Conservation (phyloP, 2,329 filamentous ascomycete genomes). For the Blastomyces parvus region DNA sequence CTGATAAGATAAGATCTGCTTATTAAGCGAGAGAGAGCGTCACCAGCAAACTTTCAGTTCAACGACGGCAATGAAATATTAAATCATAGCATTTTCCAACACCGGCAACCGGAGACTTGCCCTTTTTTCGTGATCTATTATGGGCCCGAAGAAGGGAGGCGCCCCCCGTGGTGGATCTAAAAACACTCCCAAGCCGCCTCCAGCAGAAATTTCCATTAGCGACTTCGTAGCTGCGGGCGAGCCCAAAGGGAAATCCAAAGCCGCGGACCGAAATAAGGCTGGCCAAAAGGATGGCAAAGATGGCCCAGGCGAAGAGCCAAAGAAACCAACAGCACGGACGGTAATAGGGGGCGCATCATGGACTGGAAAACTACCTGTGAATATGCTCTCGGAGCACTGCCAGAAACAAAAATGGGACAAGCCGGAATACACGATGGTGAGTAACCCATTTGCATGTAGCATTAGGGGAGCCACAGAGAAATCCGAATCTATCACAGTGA, state of each 20-base stretch:
- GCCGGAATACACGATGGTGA: constrained; percentile 77
- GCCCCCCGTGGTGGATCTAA: constrained; percentile 32
- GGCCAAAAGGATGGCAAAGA: constrained; percentile 19
- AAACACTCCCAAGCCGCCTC: constrained; percentile 32
- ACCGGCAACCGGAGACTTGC: neutral
- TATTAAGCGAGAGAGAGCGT: neutral
- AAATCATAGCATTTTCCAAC: neutral
- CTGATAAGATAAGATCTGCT: constrained; percentile 9
- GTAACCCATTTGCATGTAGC: constrained; percentile 1
- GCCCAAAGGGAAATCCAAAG: constrained; percentile 22
- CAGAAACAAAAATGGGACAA: constrained; percentile 94
- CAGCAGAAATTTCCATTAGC: constrained; percentile 16
- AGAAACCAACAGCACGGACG: constrained; percentile 56
- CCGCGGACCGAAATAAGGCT: constrained; percentile 24
- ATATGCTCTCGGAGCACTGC: constrained; percentile 85
- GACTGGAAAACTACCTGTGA: constrained; percentile 94
- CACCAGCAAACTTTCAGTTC: neutral
- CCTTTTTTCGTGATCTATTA: constrained; percentile 16
- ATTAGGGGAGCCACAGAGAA: neutral
- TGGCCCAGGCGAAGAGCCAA: constrained; percentile 38
- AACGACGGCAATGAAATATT: neutral
- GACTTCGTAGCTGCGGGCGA: constrained; percentile 16
- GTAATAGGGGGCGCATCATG: constrained; percentile 90
- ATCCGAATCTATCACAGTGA: neutral
- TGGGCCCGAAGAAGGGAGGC: constrained; percentile 36